A percentile compares a stretch with the other conserved stretches of the same genome.
Conservation (phyloP, 495 filamentous ascomycete genomes). For the Talaromyces stipitatus region DNA sequence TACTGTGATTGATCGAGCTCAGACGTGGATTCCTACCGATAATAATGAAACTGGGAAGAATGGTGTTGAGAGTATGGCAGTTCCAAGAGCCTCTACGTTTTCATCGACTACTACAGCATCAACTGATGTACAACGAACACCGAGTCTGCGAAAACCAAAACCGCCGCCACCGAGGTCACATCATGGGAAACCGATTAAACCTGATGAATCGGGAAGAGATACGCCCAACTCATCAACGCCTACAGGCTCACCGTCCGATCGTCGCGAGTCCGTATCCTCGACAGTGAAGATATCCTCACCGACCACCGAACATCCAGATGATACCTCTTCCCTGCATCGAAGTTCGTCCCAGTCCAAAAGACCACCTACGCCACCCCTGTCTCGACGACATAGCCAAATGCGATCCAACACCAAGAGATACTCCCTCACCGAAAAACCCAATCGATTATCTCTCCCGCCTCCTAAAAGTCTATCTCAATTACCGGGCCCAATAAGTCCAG, state of each 20-base stretch:
- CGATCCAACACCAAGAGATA: constrained; percentile 24
- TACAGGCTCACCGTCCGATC: background rate
- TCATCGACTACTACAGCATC: background rate
- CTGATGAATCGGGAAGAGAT: constrained; percentile 1
- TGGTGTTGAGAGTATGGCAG: background rate
- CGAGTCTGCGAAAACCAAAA: constrained; percentile 8
- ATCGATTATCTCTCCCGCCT: constrained; percentile 23
- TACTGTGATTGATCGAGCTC: background rate
- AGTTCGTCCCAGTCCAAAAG: constrained; percentile 29
- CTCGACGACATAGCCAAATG: constrained; percentile 42
- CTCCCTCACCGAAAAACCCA: constrained; percentile 23
- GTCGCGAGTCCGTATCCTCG: background rate
- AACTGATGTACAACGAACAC: background rate
- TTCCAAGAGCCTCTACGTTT: background rate
- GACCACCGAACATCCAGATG: background rate
- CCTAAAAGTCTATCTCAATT: constrained; percentile 16
- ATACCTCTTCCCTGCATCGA: constrained; percentile 14
- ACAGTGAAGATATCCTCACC: background rate
- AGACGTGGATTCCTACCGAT: background rate
- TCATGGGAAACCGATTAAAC: constrained; percentile 57
- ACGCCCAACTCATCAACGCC: background rate
- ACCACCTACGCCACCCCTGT: constrained; percentile 42
- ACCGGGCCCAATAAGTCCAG: constrained; percentile 28
- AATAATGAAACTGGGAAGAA: background rate
- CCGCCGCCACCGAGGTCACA: constrained; percentile 54